Evolutionary conservation across 495 filamentous ascomycete species (phyloP), one percentile per base, ranked within the genome.

Genomic region (Trichoderma asperelloides): DNA sequence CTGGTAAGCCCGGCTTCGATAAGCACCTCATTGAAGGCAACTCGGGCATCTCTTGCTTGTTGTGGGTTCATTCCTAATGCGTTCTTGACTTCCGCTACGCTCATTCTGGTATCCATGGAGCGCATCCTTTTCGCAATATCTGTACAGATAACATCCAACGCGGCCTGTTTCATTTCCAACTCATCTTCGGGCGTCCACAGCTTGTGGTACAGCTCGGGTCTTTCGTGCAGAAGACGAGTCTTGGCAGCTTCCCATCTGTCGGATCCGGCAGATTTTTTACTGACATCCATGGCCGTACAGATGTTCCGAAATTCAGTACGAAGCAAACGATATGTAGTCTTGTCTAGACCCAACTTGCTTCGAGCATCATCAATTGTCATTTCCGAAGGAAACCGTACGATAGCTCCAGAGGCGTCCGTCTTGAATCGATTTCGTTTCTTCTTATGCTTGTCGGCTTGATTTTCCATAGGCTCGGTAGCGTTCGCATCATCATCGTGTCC

Each of bases 51-150:
- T 21, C 89, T 84, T 65, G 84, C 87, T 71, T 91, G 80, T 65
- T 87, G 82, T 0, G 91, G 91, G 68, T 93, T 90, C 69, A 93
- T 77, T 2, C 85, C 86, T 16, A 95, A 82, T 8, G 84, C 78
- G 68, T 87, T 88, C 71, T 92, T 92, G 23, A 89, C 89, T 68
- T 92, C 88, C 39, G 85, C 83, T 60, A 92, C 83, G 3, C 86
- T 88, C 79, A 93, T 86, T 33, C 80, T 77, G n/a, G 78, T 78
- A 65, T 85, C 82, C 37, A 85, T 65, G 0, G 82, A 88, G 47
- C 91, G 82, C 81, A 93, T 89, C 28, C 88, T 79, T 75, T 95
- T 95, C 11, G 89, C 92, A 62, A 93, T 89, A 74, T 93, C 89
- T n/a, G 81, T 87, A 71, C 88, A 91, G 28, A 95, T 86, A 30